Base-by-base conservation (phyloP, 306 rosid species). In the Begonia masoniana region DNA sequence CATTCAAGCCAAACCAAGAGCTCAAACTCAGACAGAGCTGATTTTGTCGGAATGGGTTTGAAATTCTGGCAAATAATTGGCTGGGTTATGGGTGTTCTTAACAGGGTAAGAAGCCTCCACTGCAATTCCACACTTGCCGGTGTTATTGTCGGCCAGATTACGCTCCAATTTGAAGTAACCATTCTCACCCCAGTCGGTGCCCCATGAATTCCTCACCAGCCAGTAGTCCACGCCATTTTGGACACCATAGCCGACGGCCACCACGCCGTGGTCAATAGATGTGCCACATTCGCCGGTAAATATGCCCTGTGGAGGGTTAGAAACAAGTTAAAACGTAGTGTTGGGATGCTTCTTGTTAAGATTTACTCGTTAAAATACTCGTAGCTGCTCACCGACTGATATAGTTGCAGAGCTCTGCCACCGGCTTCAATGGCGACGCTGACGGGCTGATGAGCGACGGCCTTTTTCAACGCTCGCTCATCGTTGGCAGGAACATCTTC, bases 171-270 rank as follows among this genome's bases (percentile, higher is more conserved):
- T 91, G 74, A 91, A 65, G 66, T 91, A 91, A 5, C 99, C 99
- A 51, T 69, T 66, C 68, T 91, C 96, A 14, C 99, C 96, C 96
- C 99, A 91, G 5, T 24, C 51, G 50, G 64, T 62, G 48, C 99
- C 99, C 99, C 99, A 91, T 13, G 96, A 91, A 60, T 91, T 91
- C 81, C 96, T 86, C 62, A 86, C 92, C 1, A 91, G 74, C 99
- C 99, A 86, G 67, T 83, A 91, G 51, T 91, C 99, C 7, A 63
- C 49, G 11, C 92, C 96, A 49, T 85, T 75, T 69, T 85, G 96
- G 12, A 68, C 65, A 14, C 97, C 97, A 62, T 85, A 91, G 23
- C 97, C 97, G 13, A 83, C 82, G 17, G 66, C 86, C 8, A 77
- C 94, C 67, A 91, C 99, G n/a, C 83, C 99, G 14, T 91, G 96